Percentiles rank a stretch among this genome's conserved stretches.
Conservation (phyloP, 805 yeast genomes). For the Isabelozyma heimii region DNA sequence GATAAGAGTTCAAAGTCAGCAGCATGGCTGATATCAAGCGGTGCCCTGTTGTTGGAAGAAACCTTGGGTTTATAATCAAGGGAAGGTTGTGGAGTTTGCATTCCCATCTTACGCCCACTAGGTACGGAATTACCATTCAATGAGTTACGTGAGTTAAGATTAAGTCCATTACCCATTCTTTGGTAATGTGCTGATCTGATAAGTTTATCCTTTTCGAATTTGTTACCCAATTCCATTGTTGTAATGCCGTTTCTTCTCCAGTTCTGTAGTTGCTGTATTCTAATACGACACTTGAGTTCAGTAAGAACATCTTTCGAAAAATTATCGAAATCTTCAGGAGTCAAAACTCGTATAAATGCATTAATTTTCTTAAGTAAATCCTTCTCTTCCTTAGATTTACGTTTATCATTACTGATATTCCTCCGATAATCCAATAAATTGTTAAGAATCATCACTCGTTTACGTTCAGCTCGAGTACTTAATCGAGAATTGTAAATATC, state of each 20-base stretch:
- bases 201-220: conserved; percentile 85
- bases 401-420: conserved; percentile 78
- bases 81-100: conserved; percentile 31
- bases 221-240: conserved; percentile 74
- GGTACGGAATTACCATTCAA: neutral
- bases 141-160: conserved; percentile 20
- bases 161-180: conserved; percentile 45
- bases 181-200: conserved; percentile 62
- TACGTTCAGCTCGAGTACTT: conserved; percentile 90
- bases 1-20: conserved; percentile 81
- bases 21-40: conserved; percentile 70
- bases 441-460: conserved; percentile 76
- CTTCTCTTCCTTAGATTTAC: conserved; percentile 83
- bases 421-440: conserved; percentile 80
- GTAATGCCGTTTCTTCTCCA: conserved; percentile 92
- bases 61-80: conserved; percentile 40
- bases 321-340: conserved; percentile 73
- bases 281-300: conserved; percentile 74
- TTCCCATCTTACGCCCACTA: neutral
- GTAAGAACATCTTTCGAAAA: conserved; percentile 71
- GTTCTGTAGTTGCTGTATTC: conserved; percentile 87
- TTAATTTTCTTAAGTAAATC: conserved; percentile 74
- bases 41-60: conserved; percentile 42
- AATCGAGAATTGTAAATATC: conserved; percentile 88
- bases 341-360: conserved; percentile 78